Conservation (phyloP, 345 rosid genomes). For the Syzygium aqueum region DNA sequence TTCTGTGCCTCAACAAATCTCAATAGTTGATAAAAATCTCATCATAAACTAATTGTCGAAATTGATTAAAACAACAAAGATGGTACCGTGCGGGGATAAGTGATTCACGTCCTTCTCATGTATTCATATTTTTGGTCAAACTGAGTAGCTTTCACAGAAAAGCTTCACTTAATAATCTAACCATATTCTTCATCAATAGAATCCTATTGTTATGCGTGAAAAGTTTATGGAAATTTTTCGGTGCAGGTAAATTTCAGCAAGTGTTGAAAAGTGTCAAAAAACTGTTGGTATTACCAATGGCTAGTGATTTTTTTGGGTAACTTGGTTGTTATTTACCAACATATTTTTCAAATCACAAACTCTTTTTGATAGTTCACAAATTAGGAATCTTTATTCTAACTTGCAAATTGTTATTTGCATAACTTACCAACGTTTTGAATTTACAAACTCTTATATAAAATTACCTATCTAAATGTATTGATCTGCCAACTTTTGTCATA, state of each 20-base stretch:
- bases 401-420: neutral
- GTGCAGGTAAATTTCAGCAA: neutral
- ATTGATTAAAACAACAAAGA: neutral
- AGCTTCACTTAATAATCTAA: neutral
- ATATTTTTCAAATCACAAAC: neutral
- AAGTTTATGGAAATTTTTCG: neutral
- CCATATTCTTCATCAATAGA: neutral
- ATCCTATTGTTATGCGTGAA: neutral
- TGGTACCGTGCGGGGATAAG: neutral
- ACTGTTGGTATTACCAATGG: neutral
- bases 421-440: neutral
- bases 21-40: neutral
- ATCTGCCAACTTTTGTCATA: neutral
- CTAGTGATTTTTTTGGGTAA: neutral
- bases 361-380: neutral
- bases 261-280: neutral
- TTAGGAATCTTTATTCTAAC: neutral
- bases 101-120: neutral
- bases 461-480: neutral
- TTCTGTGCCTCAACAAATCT: neutral
- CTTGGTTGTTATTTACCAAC: neutral
- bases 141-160: neutral
- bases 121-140: neutral
- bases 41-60: neutral
- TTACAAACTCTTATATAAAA: neutral